phyloP scores from a whole-genome alignment of 306 rosid species.

The Trichosanthes truncata region DNA sequence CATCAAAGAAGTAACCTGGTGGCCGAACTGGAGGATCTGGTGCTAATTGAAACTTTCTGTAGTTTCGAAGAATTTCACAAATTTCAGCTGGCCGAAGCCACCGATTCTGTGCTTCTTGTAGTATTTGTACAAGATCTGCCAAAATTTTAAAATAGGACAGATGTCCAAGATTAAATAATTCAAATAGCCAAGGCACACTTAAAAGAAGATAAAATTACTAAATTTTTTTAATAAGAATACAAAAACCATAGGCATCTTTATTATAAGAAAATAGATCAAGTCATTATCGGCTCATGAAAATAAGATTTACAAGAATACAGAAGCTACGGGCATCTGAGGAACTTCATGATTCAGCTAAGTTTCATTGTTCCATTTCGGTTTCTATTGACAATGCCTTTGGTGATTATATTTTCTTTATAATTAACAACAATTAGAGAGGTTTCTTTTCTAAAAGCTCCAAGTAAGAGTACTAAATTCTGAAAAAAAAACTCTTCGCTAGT shows the following conservation, averaged over 20 bases:
- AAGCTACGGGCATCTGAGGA: background rate
- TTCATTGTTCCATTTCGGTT: background rate
- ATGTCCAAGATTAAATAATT: background rate
- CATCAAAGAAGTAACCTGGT: constrained; percentile 33
- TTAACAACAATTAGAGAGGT: background rate
- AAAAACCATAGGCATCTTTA: background rate
- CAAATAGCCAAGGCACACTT: background rate
- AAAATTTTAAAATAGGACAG: background rate
- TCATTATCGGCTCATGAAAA: background rate
- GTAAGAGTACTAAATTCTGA: background rate
- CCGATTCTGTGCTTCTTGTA: constrained; percentile 47
- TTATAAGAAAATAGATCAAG: background rate
- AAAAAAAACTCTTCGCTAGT: background rate
- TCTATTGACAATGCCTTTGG: background rate
- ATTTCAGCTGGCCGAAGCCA: constrained; percentile 76
- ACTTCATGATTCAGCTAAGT: background rate
- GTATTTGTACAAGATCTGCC: constrained; percentile 9
- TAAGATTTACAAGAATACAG: background rate
- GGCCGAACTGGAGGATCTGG: constrained; percentile 49
- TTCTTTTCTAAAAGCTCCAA: background rate
- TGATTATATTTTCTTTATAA: background rate
- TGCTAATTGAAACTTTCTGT: constrained; percentile 36
- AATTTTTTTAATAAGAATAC: background rate
- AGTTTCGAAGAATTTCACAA: constrained; percentile 57
- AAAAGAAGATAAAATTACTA: background rate